Percentiles rank a stretch among this genome's conserved stretches.
These are phyloP conservation scores for Citrullus amarus DNA, from an alignment of 306 rosid genomes.

Conservation along the genomic window DNA sequence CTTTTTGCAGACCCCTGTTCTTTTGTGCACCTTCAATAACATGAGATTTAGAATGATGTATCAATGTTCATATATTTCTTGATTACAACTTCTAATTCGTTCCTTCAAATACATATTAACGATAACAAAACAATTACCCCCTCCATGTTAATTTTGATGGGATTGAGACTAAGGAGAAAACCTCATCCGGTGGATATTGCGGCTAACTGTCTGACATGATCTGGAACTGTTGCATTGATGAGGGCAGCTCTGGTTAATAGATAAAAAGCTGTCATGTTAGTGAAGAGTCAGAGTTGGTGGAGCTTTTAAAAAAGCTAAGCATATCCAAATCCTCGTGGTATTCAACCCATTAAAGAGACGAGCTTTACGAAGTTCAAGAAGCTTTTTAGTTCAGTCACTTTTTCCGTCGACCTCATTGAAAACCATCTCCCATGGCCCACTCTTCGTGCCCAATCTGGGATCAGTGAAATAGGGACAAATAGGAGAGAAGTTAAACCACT, in stretches of 20 bases:
- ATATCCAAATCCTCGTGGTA: conserved; percentile 6
- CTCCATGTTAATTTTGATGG: not conserved
- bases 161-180: not conserved
- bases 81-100: not conserved
- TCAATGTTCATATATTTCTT: not conserved
- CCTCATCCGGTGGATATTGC: not conserved
- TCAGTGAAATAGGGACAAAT: not conserved
- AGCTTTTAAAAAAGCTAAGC: not conserved
- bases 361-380: conserved; percentile 7
- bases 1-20: not conserved
- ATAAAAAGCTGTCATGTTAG: not conserved
- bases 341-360: not conserved
- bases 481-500: not conserved
- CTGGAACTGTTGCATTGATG: not conserved
- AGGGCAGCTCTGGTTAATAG: not conserved
- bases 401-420: conserved; percentile 39
- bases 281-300: not conserved
- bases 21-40: not conserved
- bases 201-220: not conserved
- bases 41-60: not conserved
- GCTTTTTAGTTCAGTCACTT: conserved; percentile 21
- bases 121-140: not conserved
- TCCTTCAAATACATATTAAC: not conserved
- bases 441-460: conserved; percentile 59
- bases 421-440: conserved; percentile 68